Percentiles rank a stretch among this genome's conserved stretches.
phyloP scores from a whole-genome alignment of 2,329 filamentous ascomycete genomes.

The Calonectria henricotiae region DNA sequence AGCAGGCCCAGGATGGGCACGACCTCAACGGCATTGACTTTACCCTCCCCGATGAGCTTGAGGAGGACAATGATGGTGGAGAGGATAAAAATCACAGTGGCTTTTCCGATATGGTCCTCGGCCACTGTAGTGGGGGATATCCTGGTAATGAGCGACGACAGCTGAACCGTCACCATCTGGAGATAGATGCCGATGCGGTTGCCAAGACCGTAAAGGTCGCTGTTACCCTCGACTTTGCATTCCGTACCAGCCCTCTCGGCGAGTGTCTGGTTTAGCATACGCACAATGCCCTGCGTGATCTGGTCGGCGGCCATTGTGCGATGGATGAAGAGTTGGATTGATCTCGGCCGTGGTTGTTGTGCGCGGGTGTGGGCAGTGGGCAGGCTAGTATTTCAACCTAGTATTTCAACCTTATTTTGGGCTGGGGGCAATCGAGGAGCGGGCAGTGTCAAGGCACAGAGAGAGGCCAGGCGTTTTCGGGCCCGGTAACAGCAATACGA shows the following conservation, averaged over 20 bases:
- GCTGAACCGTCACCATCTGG: slow-evolving; percentile 29
- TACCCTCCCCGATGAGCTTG: background rate
- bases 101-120: slow-evolving; percentile 25
- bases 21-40: slow-evolving; percentile 19
- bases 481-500: background rate
- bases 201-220: slow-evolving; percentile 29
- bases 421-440: background rate
- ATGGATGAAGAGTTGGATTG: background rate
- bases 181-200: slow-evolving; percentile 30
- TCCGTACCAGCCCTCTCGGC: background rate
- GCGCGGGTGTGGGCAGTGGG: background rate
- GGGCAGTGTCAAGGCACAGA: slow-evolving; percentile 3
- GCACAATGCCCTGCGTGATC: background rate
- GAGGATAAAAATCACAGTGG: slow-evolving; percentile 29
- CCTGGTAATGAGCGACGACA: slow-evolving; percentile 25
- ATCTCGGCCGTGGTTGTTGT: background rate
- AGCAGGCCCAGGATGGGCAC: slow-evolving; percentile 28
- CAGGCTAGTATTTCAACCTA: slow-evolving; percentile 11
- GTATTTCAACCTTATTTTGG: background rate
- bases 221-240: slow-evolving; percentile 15
- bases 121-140: slow-evolving; percentile 9
- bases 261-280: background rate
- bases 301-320: background rate
- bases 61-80: slow-evolving; percentile 9
- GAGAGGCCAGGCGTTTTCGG: slow-evolving; percentile 5